Base-by-base conservation (phyloP, 306 rosid species). In the Gastrolobium bilobum region DNA sequence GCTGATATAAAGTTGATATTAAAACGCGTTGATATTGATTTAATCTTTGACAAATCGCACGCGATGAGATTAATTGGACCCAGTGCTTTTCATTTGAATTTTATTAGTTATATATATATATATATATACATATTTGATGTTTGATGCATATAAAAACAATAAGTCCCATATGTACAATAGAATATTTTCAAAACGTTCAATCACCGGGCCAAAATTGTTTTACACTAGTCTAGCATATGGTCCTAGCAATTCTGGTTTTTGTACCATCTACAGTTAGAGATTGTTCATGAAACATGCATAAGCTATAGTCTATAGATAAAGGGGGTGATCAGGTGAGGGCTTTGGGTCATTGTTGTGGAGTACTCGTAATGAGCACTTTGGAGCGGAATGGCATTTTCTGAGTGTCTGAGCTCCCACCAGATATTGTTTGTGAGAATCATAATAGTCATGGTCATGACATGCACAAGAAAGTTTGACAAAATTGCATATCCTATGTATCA, bases 1-100 rank as follows among this genome's bases (percentile, higher is more conserved):
- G 14, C 38, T 57, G 26, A 78, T 51, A 78, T 51, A 80, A 77
- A 81, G 89, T 79, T 38, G 62, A 50, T 69, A 15, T 64, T 46
- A 76, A 81, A 78, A 84, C 90, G 91, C 84, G 90, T 91, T 84
- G 88, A 85, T 57, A 56, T 75, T 63, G 77, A 84, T 87, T 73
- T 84, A 71, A 67, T 76, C 84, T 85, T 90, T 92, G 93, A 88
- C 92, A 82, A 85, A 79, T 77, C n/a, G 79, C 87, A 90, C 84
- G 88, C 87, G 73, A 75, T 76, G 59, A 68, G 46, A 82, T 74
- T 31, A 59, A 79, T 62, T 63, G 82, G 80, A 69, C 84, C 84
- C 83, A 80, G 81, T 83, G 70, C 73, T 84, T 63, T 68, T 39
- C 69, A 75, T 82, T 69, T 80, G 71, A 76, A 82, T 71, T 70